phyloP scores from a whole-genome alignment of 805 yeast species.

The Jamesozyma jinghongensis region DNA sequence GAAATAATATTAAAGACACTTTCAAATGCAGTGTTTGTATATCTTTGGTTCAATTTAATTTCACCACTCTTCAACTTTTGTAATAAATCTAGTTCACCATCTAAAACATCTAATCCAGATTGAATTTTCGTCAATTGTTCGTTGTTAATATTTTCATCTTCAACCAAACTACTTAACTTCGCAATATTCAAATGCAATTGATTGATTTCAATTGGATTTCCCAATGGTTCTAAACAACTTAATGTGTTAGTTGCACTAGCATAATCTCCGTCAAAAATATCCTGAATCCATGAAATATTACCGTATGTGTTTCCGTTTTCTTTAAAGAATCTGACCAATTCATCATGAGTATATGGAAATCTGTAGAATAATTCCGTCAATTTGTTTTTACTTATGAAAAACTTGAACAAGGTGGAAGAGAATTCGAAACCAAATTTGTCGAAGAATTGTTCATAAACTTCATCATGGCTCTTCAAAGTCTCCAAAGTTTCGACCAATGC shows the following conservation, averaged over 20 bases:
- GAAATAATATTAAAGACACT: constrained; percentile 18
- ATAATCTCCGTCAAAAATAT: constrained; percentile 45
- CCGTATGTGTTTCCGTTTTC: constrained; percentile 37
- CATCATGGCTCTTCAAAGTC: constrained; percentile 36
- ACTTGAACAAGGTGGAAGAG: constrained; percentile 53
- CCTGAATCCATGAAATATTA: constrained; percentile 63
- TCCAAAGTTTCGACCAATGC: constrained; percentile 44
- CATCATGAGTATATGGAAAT: constrained; percentile 44
- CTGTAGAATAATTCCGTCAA: constrained; percentile 45
- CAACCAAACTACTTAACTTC: constrained; percentile 52
- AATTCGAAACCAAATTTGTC: constrained; percentile 57
- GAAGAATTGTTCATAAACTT: constrained; percentile 43
- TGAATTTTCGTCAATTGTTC: constrained; percentile 38
- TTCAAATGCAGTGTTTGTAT: constrained; percentile 15
- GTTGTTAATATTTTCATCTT: constrained; percentile 11
- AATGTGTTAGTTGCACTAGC: constrained; percentile 42
- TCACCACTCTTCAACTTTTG: constrained; percentile 22
- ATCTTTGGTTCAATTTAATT: constrained; percentile 18
- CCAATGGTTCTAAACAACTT: constrained; percentile 33
- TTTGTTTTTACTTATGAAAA: constrained; percentile 46
- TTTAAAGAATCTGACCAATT: constrained; percentile 44
- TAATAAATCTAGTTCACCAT: constrained; percentile 39
- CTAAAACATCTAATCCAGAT: constrained; percentile 38
- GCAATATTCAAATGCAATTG: constrained; percentile 61
- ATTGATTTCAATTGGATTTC: constrained; percentile 35